These are phyloP conservation scores for Dovyalis caffra DNA, from an alignment of 345 rosid species.

Conservation along the genomic window DNA sequence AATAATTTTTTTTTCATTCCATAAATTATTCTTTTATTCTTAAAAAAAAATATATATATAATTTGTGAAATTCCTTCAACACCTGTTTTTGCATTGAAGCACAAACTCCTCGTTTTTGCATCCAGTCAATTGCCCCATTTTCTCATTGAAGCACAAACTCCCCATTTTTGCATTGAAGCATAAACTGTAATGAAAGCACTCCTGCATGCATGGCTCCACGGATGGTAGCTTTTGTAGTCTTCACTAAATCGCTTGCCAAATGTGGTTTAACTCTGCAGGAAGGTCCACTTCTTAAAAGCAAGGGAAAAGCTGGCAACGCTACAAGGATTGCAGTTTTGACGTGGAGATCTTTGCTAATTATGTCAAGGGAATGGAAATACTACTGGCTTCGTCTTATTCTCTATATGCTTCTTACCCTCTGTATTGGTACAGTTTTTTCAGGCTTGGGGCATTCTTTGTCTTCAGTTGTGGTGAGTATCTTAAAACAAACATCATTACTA, in stretches of 20 bases:
- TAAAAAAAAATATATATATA: neutral
- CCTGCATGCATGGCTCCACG: neutral
- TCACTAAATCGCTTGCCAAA: conserved; percentile 5
- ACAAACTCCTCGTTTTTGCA: neutral
- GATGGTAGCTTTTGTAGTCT: neutral
- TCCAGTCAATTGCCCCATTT: neutral
- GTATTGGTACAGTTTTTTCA: conserved; percentile 80
- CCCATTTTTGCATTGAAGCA: neutral
- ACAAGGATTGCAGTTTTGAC: conserved; percentile 89
- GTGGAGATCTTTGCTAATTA: conserved; percentile 91
- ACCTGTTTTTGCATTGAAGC: neutral
- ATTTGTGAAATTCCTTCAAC: neutral
- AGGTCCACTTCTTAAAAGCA: conserved; percentile 89
- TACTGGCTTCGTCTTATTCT: conserved; percentile 96
- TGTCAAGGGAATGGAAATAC: conserved; percentile 99
- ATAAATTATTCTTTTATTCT: neutral
- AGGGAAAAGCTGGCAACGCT: conserved; percentile 74
- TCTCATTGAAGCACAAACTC: neutral
- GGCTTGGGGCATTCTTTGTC: conserved; percentile 91
- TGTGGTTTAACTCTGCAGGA: conserved; percentile 49
- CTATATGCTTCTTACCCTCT: conserved; percentile 73
- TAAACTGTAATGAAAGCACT: neutral
- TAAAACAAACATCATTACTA: neutral
- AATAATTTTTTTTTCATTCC: too few relatives aligned
- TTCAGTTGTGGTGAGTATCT: conserved; percentile 79